These are phyloP conservation scores for Fonsecaea monophora DNA, from an alignment of 2,329 filamentous ascomycete genomes.

Conservation along the genomic window DNA sequence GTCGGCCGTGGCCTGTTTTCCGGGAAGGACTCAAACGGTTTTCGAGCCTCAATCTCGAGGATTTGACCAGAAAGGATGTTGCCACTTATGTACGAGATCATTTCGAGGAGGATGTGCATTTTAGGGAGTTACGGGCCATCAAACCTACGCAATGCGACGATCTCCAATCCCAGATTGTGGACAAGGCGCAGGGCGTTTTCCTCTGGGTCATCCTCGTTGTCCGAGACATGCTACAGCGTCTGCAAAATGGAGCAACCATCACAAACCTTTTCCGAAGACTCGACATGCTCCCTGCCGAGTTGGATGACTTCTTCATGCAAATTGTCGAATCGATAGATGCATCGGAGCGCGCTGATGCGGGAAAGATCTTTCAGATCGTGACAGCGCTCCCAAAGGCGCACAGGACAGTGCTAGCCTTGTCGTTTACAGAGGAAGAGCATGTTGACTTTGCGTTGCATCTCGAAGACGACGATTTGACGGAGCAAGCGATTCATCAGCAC, in stretches of 20 bases:
- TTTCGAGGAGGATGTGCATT: background rate
- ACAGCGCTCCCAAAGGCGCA: background rate
- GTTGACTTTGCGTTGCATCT: slow-evolving; percentile 2
- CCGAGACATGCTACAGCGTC: slow-evolving; percentile 5
- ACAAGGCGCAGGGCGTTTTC: slow-evolving; percentile 47
- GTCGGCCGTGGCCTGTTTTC: slow-evolving; percentile 7
- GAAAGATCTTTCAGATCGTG: slow-evolving; percentile 3
- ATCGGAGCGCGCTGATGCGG: background rate
- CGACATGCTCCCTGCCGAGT: slow-evolving; percentile 4
- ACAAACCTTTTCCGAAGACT: slow-evolving; percentile 1
- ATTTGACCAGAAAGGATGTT: slow-evolving; percentile 8
- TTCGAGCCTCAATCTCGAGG: slow-evolving; percentile 3
- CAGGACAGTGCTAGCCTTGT: background rate
- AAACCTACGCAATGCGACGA: slow-evolving; percentile 1
- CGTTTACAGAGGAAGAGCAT: background rate
- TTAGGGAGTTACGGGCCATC: background rate
- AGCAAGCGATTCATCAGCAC: background rate
- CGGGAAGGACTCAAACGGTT: slow-evolving; percentile 1
- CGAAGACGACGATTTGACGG: background rate
- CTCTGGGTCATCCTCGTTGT: slow-evolving; percentile 54
- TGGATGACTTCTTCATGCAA: slow-evolving; percentile 3
- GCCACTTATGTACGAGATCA: slow-evolving; percentile 11
- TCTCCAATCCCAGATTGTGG: slow-evolving; percentile 2
- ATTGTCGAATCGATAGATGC: background rate
- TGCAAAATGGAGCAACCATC: background rate